A percentile compares a stretch with the other conserved stretches of the same genome.
These are phyloP conservation scores for Platanthera zijinensis DNA, from an alignment of 106 monocot genomes.

Conservation along the genomic window DNA sequence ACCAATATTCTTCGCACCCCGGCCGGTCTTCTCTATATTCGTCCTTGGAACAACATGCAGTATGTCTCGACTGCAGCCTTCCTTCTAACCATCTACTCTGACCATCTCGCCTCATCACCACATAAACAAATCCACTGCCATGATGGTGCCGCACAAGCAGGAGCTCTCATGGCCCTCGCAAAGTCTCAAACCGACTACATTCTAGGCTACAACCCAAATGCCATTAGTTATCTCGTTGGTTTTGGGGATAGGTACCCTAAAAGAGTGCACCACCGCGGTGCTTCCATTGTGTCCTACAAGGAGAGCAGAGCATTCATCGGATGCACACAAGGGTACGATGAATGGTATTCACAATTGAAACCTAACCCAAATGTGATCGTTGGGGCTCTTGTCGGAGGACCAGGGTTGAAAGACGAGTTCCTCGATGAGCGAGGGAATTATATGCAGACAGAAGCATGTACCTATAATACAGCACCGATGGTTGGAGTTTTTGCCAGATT, in stretches of 20 bases:
- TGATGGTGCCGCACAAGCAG: slow-evolving; percentile 8
- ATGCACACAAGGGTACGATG: slow-evolving; percentile 84
- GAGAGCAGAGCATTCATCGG: slow-evolving; percentile 64
- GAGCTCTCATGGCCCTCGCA: slow-evolving; percentile 28
- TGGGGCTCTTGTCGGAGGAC: slow-evolving; percentile 88
- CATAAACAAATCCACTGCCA: slow-evolving; percentile 23
- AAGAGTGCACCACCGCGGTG: slow-evolving; percentile 65
- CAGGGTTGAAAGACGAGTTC: slow-evolving; percentile 47
- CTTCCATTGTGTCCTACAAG: slow-evolving; percentile 68
- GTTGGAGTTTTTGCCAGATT: slow-evolving; percentile 80
- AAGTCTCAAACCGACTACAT: slow-evolving; percentile 65
- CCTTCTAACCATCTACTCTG: slow-evolving; percentile 60
- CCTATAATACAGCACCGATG: slow-evolving; percentile 86
- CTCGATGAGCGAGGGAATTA: slow-evolving; percentile 62
- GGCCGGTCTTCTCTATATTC: slow-evolving; percentile 60
- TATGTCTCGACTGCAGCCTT: slow-evolving; percentile 66
- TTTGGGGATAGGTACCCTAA: slow-evolving; percentile 52
- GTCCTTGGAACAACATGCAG: slow-evolving; percentile 95
- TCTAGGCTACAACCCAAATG: slow-evolving; percentile 53
- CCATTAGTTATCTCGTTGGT: slow-evolving; percentile 67
- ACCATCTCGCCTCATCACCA: slow-evolving; percentile 24
- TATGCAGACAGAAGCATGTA: slow-evolving; percentile 94
- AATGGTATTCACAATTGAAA: slow-evolving; percentile 55
- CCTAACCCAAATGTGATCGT: slow-evolving; percentile 67
- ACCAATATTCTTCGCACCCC: slow-evolving; percentile 58